phyloP scores from a whole-genome alignment of 179 eudicot species.

The Vitellaria paradoxa region DNA sequence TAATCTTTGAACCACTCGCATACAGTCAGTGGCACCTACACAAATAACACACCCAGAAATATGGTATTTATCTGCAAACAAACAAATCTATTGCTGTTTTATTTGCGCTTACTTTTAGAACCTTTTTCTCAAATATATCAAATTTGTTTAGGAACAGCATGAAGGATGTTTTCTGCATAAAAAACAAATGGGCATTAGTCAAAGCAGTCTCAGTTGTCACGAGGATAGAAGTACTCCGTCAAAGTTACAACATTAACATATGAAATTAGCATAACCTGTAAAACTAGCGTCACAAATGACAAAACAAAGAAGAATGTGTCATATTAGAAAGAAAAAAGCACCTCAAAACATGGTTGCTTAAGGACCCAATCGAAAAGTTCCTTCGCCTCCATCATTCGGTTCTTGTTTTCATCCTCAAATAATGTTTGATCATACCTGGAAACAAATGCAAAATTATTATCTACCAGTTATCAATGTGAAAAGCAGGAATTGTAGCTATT shows the following conservation, averaged over 20 bases:
- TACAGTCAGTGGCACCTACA: slow-evolving; percentile 73
- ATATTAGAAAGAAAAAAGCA: slow-evolving; percentile 13
- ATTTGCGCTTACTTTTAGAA: slow-evolving; percentile 62
- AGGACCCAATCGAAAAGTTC: slow-evolving; percentile 97
- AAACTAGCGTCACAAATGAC: not conserved
- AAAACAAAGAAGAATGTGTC: not conserved
- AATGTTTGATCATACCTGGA: slow-evolving; percentile 91
- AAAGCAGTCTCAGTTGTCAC: slow-evolving; percentile 9
- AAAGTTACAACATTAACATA: not conserved
- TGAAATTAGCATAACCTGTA: not conserved
- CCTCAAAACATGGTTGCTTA: slow-evolving; percentile 95
- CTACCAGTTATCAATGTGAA: not conserved
- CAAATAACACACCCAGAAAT: slow-evolving; percentile 12
- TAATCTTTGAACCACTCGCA: slow-evolving; percentile 98
- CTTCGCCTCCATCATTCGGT: slow-evolving; percentile 88
- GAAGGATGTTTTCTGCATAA: slow-evolving; percentile 93
- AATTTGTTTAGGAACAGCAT: slow-evolving; percentile 96
- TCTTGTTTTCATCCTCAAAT: slow-evolving; percentile 83
- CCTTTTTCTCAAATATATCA: slow-evolving; percentile 92
- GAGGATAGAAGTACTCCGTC: not conserved
- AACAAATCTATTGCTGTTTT: not conserved
- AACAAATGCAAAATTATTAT: not conserved
- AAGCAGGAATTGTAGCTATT: not conserved
- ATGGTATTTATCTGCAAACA: not conserved
- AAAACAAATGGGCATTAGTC: slow-evolving; percentile 19